Conservation (phyloP, 2,329 filamentous ascomycete genomes). For the Aspergillus ibericus region DNA sequence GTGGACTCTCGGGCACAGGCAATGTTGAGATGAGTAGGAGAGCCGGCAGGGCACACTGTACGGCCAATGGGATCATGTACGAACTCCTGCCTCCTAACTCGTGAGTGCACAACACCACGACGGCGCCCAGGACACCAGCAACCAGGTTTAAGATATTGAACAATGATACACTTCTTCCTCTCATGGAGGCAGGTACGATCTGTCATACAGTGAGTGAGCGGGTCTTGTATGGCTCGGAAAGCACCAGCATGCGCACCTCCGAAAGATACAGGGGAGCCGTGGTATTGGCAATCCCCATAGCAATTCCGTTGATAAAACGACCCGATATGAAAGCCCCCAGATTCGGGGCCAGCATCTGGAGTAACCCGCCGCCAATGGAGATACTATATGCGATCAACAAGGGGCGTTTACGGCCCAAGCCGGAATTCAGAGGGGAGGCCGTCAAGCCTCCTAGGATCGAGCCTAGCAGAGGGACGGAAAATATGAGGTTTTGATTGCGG, state of each 20-base stretch:
- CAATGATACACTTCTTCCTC: conserved; percentile 33
- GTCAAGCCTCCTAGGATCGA: conserved; percentile 34
- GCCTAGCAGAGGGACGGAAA: conserved; percentile 38
- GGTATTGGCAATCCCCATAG: conserved; percentile 35
- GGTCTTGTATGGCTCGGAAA: not conserved
- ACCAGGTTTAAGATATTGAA: conserved; percentile 34
- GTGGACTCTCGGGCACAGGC: conserved; percentile 35
- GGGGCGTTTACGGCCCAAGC: conserved; percentile 37
- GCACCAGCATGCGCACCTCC: conserved; percentile 22
- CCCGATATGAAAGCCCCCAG: conserved; percentile 36
- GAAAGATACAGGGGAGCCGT: conserved; percentile 40
- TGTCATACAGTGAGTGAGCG: conserved; percentile 3
- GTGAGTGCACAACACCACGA: conserved; percentile 35
- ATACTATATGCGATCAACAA: conserved; percentile 34
- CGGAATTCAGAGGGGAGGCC: conserved; percentile 35
- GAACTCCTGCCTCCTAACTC: conserved; percentile 25
- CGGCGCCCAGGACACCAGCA: conserved; percentile 34
- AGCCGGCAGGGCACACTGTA: conserved; percentile 36
- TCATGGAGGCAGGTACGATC: conserved; percentile 35
- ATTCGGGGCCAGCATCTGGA: conserved; percentile 39
- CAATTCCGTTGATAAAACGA: conserved; percentile 33
- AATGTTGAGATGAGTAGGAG: conserved; percentile 32
- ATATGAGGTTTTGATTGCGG: conserved; percentile 37
- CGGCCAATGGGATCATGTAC: conserved; percentile 38
- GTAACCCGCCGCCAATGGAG: conserved; percentile 34